These are phyloP conservation scores for Leonotis leonurus DNA, from an alignment of 257 asterid species.

Conservation along the genomic window DNA sequence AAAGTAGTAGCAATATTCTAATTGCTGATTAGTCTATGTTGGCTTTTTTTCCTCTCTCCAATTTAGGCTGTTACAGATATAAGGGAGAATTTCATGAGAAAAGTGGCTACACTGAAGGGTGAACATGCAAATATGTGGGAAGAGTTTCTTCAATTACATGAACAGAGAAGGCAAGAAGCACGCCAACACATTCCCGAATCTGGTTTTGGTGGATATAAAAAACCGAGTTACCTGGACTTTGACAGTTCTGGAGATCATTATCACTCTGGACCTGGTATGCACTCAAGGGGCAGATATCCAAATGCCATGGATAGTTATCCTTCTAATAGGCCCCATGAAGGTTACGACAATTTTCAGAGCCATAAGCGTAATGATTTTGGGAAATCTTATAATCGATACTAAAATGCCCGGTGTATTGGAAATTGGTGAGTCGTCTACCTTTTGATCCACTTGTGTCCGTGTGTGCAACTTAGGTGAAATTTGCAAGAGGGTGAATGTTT, in stretches of 20 bases:
- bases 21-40: slow-evolving; percentile 11
- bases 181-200: slow-evolving; percentile 41
- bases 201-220: slow-evolving; percentile 52
- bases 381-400: slow-evolving; percentile 62
- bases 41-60: slow-evolving; percentile 1
- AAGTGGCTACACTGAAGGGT: slow-evolving; percentile 47
- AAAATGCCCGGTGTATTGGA: slow-evolving; percentile 31
- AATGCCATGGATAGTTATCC: slow-evolving; percentile 52
- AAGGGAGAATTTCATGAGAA: slow-evolving; percentile 61
- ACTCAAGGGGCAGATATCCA: slow-evolving; percentile 59
- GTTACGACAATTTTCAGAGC: slow-evolving; percentile 55
- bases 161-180: slow-evolving; percentile 57
- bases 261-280: slow-evolving; percentile 47
- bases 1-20: neutral
- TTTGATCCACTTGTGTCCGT: slow-evolving; percentile 13
- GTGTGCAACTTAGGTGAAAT: slow-evolving; percentile 9
- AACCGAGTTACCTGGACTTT: slow-evolving; percentile 38
- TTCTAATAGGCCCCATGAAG: slow-evolving; percentile 60
- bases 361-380: slow-evolving; percentile 69
- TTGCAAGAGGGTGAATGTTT: neutral
- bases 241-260: slow-evolving; percentile 43
- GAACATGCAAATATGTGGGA: slow-evolving; percentile 75
- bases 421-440: slow-evolving; percentile 63
- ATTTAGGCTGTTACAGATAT: slow-evolving; percentile 60
- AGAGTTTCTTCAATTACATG: slow-evolving; percentile 70